Evolutionary conservation across 352 stramenopile species (phyloP).

Genomic region (Halophytophthora polymorphica): DNA sequence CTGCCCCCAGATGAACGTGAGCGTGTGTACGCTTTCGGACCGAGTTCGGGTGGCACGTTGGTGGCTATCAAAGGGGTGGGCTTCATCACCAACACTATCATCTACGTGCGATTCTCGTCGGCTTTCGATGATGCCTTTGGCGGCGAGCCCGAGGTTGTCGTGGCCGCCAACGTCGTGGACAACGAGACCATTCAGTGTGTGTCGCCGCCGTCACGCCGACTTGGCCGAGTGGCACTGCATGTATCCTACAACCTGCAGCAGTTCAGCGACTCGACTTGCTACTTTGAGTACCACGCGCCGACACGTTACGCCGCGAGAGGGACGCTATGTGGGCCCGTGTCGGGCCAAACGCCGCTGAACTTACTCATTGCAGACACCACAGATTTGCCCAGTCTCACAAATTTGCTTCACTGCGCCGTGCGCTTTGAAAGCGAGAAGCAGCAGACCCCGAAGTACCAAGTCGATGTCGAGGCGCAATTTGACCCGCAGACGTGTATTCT

Average conservation of each 20-base stretch:
- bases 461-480: slow-evolving; percentile 41
- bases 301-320: slow-evolving; percentile 40
- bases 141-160: slow-evolving; percentile 33
- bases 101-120: slow-evolving; percentile 65
- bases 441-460: slow-evolving; percentile 1
- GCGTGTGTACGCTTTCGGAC: slow-evolving; percentile 47
- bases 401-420: slow-evolving; percentile 38
- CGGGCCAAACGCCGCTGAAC: slow-evolving; percentile 45
- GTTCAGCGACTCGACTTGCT: slow-evolving; percentile 62
- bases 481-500: slow-evolving; percentile 29
- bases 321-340: slow-evolving; percentile 54
- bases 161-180: slow-evolving; percentile 52
- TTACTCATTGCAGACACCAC: slow-evolving; percentile 36
- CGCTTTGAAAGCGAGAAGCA: slow-evolving; percentile 46
- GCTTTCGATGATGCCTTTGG: slow-evolving; percentile 32
- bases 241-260: slow-evolving; percentile 75
- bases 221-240: slow-evolving; percentile 42
- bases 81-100: slow-evolving; percentile 57
- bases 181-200: slow-evolving; percentile 48
- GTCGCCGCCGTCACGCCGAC: slow-evolving; percentile 27
- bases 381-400: slow-evolving; percentile 39
- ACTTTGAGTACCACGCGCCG: slow-evolving; percentile 64
- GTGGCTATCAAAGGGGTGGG: slow-evolving; percentile 54
- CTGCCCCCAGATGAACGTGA: slow-evolving; percentile 35
- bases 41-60: slow-evolving; percentile 39